Percentiles rank a stretch among this genome's conserved stretches.
Evolutionary conservation across 352 stramenopile genomes (phyloP).

Genomic region (Bremia lactucae): DNA sequence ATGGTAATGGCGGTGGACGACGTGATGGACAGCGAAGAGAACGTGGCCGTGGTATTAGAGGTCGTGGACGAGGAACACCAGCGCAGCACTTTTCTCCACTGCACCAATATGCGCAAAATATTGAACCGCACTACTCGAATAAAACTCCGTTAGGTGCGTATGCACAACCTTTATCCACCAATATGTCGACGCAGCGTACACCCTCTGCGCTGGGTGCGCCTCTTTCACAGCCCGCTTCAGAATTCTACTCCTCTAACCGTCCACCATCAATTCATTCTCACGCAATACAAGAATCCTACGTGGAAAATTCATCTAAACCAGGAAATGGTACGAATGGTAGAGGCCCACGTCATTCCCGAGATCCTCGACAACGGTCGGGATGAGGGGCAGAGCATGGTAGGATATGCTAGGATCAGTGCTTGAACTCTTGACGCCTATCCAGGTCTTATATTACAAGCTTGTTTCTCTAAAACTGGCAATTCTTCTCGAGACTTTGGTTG

Average conservation of each 20-base stretch:
- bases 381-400: constrained; percentile 6
- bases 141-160: constrained; percentile 14
- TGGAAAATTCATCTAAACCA: constrained; percentile 6
- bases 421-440: neutral
- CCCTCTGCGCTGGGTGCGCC: constrained; percentile 2
- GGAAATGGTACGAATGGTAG: constrained; percentile 9
- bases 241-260: constrained; percentile 7
- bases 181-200: constrained; percentile 12
- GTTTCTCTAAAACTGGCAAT: neutral
- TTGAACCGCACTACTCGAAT: constrained; percentile 11
- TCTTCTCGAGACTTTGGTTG: no score
- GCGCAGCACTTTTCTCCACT: constrained; percentile 11
- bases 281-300: constrained; percentile 1
- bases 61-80: constrained; percentile 16
- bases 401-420: constrained; percentile 5
- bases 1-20: constrained; percentile 23
- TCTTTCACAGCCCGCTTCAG: constrained; percentile 2
- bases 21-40: constrained; percentile 19
- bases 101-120: constrained; percentile 9
- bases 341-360: constrained; percentile 22
- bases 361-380: constrained; percentile 27
- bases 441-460: neutral
- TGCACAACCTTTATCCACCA: constrained; percentile 9
- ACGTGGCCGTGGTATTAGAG: constrained; percentile 23
- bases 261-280: constrained; percentile 7